Evolutionary conservation across 23 red algal genomes (phyloP).

Genomic region (Cyanidium caldarium): DNA sequence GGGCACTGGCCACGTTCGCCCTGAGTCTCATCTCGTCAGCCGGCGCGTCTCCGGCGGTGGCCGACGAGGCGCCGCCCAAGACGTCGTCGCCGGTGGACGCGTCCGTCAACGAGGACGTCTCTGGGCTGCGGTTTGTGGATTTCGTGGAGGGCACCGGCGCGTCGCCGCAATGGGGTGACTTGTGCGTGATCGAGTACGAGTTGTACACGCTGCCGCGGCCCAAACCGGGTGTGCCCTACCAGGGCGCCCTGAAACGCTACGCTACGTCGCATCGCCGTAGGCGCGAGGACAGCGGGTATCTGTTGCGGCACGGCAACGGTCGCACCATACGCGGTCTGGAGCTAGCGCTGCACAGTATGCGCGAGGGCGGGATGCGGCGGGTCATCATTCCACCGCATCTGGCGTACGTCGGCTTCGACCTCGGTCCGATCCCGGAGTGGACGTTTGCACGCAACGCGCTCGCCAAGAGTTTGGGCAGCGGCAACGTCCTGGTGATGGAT

Average conservation of each 20-base stretch:
- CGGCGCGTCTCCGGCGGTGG: too few relatives aligned
- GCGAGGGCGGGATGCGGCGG: constrained; percentile 39
- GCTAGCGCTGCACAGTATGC: constrained; percentile 78
- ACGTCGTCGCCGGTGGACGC: too few relatives aligned
- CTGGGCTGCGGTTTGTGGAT: constrained; percentile 55
- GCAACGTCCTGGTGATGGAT: background rate
- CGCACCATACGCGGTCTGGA: constrained; percentile 65
- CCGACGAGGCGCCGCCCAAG: too few relatives aligned
- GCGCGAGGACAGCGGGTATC: constrained; percentile 32
- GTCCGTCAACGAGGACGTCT: too few relatives aligned
- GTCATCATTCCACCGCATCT: constrained; percentile 57
- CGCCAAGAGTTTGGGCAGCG: background rate
- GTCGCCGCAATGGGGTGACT: constrained; percentile 69
- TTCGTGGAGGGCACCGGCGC: constrained; percentile 33
- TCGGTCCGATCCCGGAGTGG: constrained; percentile 55
- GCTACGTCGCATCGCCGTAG: background rate
- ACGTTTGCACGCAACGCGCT: constrained; percentile 22
- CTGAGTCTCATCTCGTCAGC: too few relatives aligned
- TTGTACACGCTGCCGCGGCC: constrained; percentile 56
- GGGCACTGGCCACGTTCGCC: too few relatives aligned
- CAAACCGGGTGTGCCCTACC: constrained; percentile 5
- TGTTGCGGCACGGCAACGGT: constrained; percentile 81
- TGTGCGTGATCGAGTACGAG: constrained; percentile 52
- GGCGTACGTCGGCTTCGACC: constrained; percentile 32
- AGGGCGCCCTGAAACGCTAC: background rate